Base-by-base conservation (phyloP, 176 grass and related monocot genomes). In the Poa pratensis region DNA sequence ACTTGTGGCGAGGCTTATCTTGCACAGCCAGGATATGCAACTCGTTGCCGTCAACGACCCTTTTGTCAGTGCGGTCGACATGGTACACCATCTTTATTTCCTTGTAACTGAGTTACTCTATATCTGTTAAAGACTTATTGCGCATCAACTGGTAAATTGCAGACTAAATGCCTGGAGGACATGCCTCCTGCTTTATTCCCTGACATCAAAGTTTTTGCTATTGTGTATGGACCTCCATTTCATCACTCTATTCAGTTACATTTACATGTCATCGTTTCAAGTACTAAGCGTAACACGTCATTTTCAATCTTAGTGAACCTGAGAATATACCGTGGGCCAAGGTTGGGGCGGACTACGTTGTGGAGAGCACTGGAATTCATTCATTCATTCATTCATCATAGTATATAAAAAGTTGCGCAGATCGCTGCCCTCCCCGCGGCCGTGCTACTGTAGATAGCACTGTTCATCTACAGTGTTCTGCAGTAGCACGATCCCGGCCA, bases 1-100 rank as follows among this genome's bases (percentile, higher is more conserved):
- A 40, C 66, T 69, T 69, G 66, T 69, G 66, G 66, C 66, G 35
- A 69, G 66, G 66, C 66, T 69, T 69, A 42, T 69, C n/a, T 69
- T 69, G 9, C 34, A 11, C 16, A 69, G 35, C 35, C n/a, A 42
- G 18, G 11, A 42, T 6, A n/a, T n/a, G 35, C 35, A 69, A 22
- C 66, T 69, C 35, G 66, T 69, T 19, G 19, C 37, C 35, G 66
- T 69, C 9, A 69, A 69, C 19, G 35, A 69, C 66, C 66, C 66
- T 69, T 69, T 42, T n/a, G 19, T 69, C 35, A 69, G 66, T 35
- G 4, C 9, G 20, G 35, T 11, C 40, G 34, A 14, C 66, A 69
- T 69, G 35, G 35, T 70, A 70, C 12, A n/a, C 67, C 37, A 70
- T 39, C 13, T n/a, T 70, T 70, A n/a, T 43, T 22, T 22, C 20